Percentiles rank a stretch among this genome's conserved stretches.
These are phyloP conservation scores for Westerdykella sp. DNA, from an alignment of 2,329 filamentous ascomycete genomes.

Conservation along the genomic window DNA sequence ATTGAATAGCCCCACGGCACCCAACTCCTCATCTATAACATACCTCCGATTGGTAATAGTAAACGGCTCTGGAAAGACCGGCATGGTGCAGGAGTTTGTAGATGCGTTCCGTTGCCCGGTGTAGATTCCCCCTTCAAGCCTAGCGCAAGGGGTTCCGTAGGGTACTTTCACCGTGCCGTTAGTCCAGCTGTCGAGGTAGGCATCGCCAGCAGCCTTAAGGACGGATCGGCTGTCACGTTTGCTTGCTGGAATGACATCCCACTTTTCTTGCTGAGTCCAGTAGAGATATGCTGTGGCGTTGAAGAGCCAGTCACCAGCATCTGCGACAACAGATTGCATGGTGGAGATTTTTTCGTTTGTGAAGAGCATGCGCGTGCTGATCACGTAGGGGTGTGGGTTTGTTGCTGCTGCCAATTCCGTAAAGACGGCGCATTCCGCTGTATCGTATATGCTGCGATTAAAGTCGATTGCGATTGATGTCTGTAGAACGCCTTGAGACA, in stretches of 20 bases:
- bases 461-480: slow-evolving; percentile 14
- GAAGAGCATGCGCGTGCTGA: slow-evolving; percentile 13
- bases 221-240: slow-evolving; percentile 13
- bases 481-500: slow-evolving; percentile 8
- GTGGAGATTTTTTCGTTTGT: slow-evolving; percentile 4
- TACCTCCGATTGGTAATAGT: slow-evolving; percentile 16
- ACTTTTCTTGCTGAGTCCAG: slow-evolving; percentile 9
- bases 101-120: slow-evolving; percentile 12
- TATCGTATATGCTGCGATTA: slow-evolving; percentile 15
- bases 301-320: slow-evolving; percentile 19
- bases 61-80: slow-evolving; percentile 19
- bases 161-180: slow-evolving; percentile 18
- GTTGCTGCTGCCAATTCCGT: slow-evolving; percentile 16
- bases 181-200: slow-evolving; percentile 21
- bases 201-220: slow-evolving; percentile 18
- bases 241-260: slow-evolving; percentile 10
- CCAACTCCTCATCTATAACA: slow-evolving; percentile 20
- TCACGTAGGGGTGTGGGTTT: slow-evolving; percentile 16
- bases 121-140: slow-evolving; percentile 23
- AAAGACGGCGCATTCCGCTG: slow-evolving; percentile 15
- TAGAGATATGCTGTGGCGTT: slow-evolving; percentile 11
- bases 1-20: slow-evolving; percentile 18
- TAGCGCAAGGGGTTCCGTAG: slow-evolving; percentile 21
- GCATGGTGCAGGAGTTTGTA: slow-evolving; percentile 18
- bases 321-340: slow-evolving; percentile 14